phyloP scores from a whole-genome alignment of 192 early-diverging fungal genomes.

The Ambispora gerdemannii region DNA sequence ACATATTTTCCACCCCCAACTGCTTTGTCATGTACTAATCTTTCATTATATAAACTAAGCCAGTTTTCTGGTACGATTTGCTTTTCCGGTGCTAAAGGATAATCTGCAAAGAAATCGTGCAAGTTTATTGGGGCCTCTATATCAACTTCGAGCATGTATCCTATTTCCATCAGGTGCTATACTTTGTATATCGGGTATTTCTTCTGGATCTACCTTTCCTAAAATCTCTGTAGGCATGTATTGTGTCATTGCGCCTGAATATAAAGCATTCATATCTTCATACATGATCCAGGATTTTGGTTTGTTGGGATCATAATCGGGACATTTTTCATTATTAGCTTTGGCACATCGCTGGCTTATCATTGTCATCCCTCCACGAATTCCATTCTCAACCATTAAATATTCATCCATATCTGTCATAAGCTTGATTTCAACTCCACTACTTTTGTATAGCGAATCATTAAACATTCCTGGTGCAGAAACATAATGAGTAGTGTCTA shows the following conservation, averaged over 20 bases:
- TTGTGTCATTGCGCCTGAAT: conserved; percentile 22
- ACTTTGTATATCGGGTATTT: conserved; percentile 14
- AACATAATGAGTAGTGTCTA: conserved; percentile 21
- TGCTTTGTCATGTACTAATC: conserved; percentile 12
- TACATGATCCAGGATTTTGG: conserved; percentile 1
- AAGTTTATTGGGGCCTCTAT: conserved; percentile 19
- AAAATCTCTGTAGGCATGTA: conserved; percentile 20
- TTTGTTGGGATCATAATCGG: conserved; percentile 10
- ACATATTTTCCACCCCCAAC: conserved; percentile 12
- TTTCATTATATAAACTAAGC: conserved; percentile 24
- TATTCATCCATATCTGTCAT: conserved; percentile 22
- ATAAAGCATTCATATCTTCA: conserved; percentile 30
- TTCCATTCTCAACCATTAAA: not conserved
- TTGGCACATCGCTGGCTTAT: conserved; percentile 19
- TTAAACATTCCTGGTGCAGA: conserved; percentile 25
- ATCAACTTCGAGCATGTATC: conserved; percentile 10
- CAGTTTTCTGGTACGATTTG: conserved; percentile 15
- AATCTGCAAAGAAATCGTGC: conserved; percentile 16
- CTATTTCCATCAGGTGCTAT: conserved; percentile 16
- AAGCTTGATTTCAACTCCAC: conserved; percentile 1
- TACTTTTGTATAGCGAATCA: conserved; percentile 26
- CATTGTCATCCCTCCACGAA: conserved; percentile 12
- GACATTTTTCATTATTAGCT: conserved; percentile 23
- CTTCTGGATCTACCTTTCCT: conserved; percentile 13
- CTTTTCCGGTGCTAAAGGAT: conserved; percentile 10